Conservation (phyloP, 495 filamentous ascomycete genomes). For the Penicillium steckii region DNA sequence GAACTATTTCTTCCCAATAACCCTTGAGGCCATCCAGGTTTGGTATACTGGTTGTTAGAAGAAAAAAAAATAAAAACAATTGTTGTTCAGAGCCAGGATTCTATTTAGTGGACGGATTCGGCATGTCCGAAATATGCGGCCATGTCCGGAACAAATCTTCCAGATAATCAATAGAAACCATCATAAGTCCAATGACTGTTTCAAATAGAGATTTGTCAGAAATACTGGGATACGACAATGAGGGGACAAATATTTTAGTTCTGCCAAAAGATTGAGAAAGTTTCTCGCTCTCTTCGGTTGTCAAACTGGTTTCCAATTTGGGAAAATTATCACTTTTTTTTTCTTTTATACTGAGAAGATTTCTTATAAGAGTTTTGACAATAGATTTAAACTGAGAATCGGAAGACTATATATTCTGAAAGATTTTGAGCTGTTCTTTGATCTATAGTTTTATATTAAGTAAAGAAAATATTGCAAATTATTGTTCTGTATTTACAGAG, state of each 20-base stretch:
- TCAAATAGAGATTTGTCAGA: constrained; percentile 35
- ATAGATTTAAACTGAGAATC: constrained; percentile 50
- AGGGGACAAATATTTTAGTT: constrained; percentile 63
- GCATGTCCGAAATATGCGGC: constrained; percentile 26
- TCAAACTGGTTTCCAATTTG: constrained; percentile 47
- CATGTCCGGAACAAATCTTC: constrained; percentile 33
- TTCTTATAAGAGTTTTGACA: constrained; percentile 50
- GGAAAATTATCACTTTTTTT: constrained; percentile 59
- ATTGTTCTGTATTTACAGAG: constrained; percentile 25
- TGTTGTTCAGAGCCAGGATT: background rate
- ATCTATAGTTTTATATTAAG: constrained; percentile 40
- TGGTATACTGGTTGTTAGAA: too few species aligned
- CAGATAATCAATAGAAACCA: constrained; percentile 34
- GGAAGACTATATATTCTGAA: constrained; percentile 53
- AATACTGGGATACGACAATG: constrained; percentile 51
- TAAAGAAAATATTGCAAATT: background rate
- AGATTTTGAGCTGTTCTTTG: constrained; percentile 59
- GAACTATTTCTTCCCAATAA: too few species aligned
- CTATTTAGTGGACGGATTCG: constrained; percentile 16
- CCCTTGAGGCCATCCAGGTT: too few species aligned
- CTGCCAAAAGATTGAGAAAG: constrained; percentile 53
- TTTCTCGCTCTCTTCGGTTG: constrained; percentile 31
- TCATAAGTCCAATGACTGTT: constrained; percentile 28
- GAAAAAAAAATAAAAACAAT: too few species aligned
- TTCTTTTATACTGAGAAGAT: constrained; percentile 56